phyloP scores from a whole-genome alignment of 2,329 filamentous ascomycete species.

The Hymenoscyphus albidus region DNA sequence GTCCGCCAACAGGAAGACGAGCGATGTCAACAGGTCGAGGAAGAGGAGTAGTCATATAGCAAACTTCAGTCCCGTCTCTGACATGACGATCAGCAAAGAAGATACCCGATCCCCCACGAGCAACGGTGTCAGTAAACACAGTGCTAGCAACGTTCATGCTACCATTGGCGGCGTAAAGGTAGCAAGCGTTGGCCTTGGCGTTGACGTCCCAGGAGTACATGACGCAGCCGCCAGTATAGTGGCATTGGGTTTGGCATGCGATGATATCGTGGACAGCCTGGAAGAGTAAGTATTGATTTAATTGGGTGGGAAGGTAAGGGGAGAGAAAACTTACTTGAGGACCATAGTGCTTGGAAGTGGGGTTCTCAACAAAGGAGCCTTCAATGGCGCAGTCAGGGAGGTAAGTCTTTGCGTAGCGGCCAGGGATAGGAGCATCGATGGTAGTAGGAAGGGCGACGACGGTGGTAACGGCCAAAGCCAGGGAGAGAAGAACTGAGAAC shows the following conservation, averaged over 20 bases:
- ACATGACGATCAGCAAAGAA: neutral
- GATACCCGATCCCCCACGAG: neutral
- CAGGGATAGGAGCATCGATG: neutral
- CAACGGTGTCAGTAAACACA: neutral
- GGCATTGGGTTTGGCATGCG: neutral
- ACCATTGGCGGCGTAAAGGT: neutral
- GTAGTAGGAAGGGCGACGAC: neutral
- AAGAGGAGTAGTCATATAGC: neutral
- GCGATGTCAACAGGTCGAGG: too few relatives aligned
- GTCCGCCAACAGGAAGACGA: neutral
- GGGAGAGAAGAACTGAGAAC: neutral
- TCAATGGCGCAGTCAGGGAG: slow-evolving; percentile 1
- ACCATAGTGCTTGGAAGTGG: neutral
- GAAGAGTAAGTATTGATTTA: neutral
- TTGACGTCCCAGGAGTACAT: slow-evolving; percentile 1
- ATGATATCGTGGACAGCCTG: neutral
- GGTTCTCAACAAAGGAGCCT: neutral
- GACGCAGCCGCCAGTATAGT: slow-evolving; percentile 3
- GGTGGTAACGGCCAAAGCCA: neutral
- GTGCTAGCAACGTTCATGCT: neutral
- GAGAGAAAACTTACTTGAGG: neutral
- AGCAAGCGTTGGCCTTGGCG: neutral
- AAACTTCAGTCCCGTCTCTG: neutral
- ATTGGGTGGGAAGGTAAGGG: neutral
- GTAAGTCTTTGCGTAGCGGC: neutral